Conservation (phyloP, 106 monocot species). For the Phalaenopsis equestris region DNA sequence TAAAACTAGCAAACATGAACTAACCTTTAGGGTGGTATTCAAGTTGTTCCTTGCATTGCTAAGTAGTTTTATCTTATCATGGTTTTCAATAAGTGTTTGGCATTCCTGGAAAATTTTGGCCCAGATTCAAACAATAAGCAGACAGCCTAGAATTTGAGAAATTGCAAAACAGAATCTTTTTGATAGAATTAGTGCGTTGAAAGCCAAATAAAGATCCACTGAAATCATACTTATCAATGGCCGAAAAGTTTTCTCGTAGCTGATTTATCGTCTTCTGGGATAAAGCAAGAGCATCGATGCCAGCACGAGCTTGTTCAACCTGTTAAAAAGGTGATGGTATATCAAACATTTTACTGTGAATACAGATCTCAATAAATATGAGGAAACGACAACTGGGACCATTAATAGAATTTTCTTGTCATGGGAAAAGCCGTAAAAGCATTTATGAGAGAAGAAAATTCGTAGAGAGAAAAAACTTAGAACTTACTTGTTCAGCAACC, state of each 20-base stretch:
- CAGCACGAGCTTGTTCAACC: conserved; percentile 92
- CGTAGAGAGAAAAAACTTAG: neutral
- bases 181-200: neutral
- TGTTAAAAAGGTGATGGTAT: conserved; percentile 17
- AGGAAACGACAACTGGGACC: neutral
- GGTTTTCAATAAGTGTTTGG: conserved; percentile 94
- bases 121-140: conserved; percentile 7
- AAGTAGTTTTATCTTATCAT: conserved; percentile 94
- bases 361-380: neutral
- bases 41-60: conserved; percentile 99
- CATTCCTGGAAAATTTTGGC: conserved; percentile 54
- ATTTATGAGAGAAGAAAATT: neutral
- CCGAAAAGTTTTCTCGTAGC: conserved; percentile 77
- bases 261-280: conserved; percentile 81
- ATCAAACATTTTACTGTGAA: neutral
- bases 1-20: neutral
- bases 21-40: conserved; percentile 93
- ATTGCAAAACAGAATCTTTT: neutral
- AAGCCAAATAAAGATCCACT: neutral
- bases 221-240: conserved; percentile 68
- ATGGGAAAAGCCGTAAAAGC: neutral
- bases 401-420: neutral
- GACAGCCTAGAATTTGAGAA: conserved; percentile 6
- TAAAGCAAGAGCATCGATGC: conserved; percentile 81
- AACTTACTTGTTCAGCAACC: conserved; percentile 87